These are phyloP conservation scores for Cystofilobasidium macerans DNA, from an alignment of 768 basidiomycete genomes.

Conservation along the genomic window DNA sequence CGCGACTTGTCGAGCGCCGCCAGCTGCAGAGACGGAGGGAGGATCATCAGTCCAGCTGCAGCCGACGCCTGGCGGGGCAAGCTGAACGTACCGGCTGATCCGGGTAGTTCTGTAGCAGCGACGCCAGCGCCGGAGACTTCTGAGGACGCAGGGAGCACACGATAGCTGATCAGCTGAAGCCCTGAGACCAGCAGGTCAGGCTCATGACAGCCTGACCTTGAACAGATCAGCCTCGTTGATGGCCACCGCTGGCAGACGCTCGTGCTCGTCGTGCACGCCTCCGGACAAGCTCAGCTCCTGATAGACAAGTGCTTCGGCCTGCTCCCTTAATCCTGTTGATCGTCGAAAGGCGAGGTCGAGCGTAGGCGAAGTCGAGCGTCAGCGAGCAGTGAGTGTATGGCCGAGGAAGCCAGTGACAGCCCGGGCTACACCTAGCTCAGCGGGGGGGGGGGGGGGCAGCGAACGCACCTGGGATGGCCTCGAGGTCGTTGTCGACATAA, in stretches of 20 bases:
- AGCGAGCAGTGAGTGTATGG: neutral
- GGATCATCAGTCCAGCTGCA: neutral
- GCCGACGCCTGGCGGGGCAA: neutral
- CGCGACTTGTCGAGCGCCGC: slow-evolving; percentile 55
- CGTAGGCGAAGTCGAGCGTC: neutral
- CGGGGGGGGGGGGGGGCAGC: neutral
- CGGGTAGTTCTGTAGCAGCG: slow-evolving; percentile 21
- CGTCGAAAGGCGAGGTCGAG: neutral
- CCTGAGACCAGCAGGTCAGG: neutral
- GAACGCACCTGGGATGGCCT: slow-evolving; percentile 17
- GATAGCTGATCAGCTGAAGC: neutral
- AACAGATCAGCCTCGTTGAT: slow-evolving; percentile 19
- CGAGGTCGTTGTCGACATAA: slow-evolving; percentile 24
- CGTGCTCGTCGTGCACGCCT: slow-evolving; percentile 11
- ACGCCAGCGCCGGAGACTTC: slow-evolving; percentile 13
- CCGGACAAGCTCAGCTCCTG: slow-evolving; percentile 18
- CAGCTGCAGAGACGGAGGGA: slow-evolving; percentile 3
- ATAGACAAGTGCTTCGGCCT: slow-evolving; percentile 10
- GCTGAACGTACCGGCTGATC: slow-evolving; percentile 14
- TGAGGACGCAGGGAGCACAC: neutral
- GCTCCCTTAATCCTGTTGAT: slow-evolving; percentile 15
- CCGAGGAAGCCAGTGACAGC: no score
- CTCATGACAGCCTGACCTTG: slow-evolving; percentile 7
- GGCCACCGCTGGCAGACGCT: slow-evolving; percentile 2
- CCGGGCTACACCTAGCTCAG: no score